Evolutionary conservation across 2,329 filamentous ascomycete species (phyloP).

Genomic region (Penicillium sp.): DNA sequence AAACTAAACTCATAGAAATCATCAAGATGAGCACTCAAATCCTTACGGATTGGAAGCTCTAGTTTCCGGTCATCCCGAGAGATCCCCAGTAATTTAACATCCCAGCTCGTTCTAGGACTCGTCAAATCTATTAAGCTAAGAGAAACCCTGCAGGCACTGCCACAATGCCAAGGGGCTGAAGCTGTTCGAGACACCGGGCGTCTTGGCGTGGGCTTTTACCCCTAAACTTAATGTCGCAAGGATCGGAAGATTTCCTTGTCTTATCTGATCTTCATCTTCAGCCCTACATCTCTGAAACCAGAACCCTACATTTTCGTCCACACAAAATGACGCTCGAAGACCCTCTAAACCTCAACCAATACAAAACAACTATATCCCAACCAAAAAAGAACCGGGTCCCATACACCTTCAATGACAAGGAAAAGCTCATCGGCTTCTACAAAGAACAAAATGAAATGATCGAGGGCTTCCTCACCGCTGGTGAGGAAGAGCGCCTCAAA

Average conservation of each 20-base stretch:
- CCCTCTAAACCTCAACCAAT: constrained; percentile 4
- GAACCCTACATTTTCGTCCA: neutral
- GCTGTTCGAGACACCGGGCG: neutral
- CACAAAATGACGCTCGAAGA: constrained; percentile 2
- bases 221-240: neutral
- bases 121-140: neutral
- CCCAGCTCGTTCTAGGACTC: neutral
- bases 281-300: neutral
- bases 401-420: neutral
- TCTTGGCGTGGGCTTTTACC: neutral
- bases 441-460: constrained; percentile 13
- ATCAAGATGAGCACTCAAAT: neutral
- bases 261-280: constrained; percentile 4
- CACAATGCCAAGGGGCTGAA: neutral
- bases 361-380: constrained; percentile 2
- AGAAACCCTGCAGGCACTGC: neutral
- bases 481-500: constrained; percentile 10
- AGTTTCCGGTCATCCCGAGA: neutral
- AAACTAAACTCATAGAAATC: neutral
- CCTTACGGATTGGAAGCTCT: neutral
- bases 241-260: neutral
- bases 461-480: constrained; percentile 6
- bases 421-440: constrained; percentile 10
- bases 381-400: constrained; percentile 1
- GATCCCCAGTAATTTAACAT: neutral